Evolutionary conservation across 2,329 filamentous ascomycete species (phyloP).

Genomic region (Arthrobotrys conoides): DNA sequence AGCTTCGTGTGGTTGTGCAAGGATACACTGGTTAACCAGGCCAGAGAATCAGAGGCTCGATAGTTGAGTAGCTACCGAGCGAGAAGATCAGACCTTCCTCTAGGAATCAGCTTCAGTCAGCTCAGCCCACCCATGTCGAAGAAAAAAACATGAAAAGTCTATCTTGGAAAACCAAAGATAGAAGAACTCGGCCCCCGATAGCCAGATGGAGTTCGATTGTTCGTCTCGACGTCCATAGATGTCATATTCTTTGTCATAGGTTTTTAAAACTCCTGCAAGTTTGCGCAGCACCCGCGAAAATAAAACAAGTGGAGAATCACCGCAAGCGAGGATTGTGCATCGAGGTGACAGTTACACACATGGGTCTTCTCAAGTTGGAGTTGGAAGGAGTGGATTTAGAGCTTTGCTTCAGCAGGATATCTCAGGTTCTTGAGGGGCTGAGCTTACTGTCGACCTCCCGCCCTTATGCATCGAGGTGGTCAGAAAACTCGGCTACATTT

Average conservation of each 20-base stretch:
- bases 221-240: constrained; percentile 32
- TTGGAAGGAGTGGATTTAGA: constrained; percentile 23
- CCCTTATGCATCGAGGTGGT: constrained; percentile 31
- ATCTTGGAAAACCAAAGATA: not conserved
- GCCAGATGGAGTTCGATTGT: constrained; percentile 3
- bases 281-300: constrained; percentile 28
- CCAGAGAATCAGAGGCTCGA: constrained; percentile 1
- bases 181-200: constrained; percentile 16
- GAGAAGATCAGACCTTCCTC: constrained; percentile 46
- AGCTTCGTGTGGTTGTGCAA: constrained; percentile 30
- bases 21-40: constrained; percentile 17
- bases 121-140: constrained; percentile 20
- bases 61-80: constrained; percentile 1
- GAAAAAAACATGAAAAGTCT: constrained; percentile 7
- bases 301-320: constrained; percentile 19
- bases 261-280: constrained; percentile 28
- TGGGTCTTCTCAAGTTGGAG: constrained; percentile 2
- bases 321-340: constrained; percentile 52
- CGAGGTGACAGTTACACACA: constrained; percentile 13
- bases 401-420: constrained; percentile 20
- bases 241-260: constrained; percentile 21
- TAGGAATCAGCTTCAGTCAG: constrained; percentile 26
- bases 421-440: constrained; percentile 37
- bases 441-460: constrained; percentile 38
- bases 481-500: constrained; percentile 38